Evolutionary conservation across 1,284 basidiomycete genomes (phyloP).

Genomic region (Pascua sp.): DNA sequence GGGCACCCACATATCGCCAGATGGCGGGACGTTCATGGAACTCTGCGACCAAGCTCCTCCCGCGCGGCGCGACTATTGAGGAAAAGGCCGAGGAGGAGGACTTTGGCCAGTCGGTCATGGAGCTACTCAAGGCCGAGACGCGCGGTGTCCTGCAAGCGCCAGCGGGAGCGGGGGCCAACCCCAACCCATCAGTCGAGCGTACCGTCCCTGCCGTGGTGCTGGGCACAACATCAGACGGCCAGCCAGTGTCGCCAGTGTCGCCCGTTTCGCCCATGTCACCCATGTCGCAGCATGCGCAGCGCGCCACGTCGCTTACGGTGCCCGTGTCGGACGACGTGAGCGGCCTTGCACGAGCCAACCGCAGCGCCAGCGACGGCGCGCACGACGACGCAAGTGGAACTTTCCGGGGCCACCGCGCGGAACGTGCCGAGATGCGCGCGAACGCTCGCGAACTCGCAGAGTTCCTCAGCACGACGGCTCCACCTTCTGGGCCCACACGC

Average conservation of each 20-base stretch:
- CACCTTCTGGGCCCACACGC: slow-evolving; percentile 4
- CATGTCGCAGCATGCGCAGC: background rate
- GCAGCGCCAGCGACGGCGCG: slow-evolving; percentile 11
- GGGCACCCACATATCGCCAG: background rate
- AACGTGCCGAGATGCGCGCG: background rate
- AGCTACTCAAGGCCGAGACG: slow-evolving; percentile 7
- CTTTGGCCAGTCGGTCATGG: slow-evolving; percentile 4
- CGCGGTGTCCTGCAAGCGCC: background rate
- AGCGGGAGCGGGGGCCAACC: too few species aligned
- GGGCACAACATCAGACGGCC: slow-evolving; percentile 19
- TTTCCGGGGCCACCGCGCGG: slow-evolving; percentile 6
- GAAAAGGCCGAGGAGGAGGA: slow-evolving; percentile 37
- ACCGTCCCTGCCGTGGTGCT: slow-evolving; percentile 41
- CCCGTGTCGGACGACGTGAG: background rate
- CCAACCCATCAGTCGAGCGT: slow-evolving; percentile 9
- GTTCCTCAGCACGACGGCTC: slow-evolving; percentile 36
- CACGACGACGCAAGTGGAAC: background rate
- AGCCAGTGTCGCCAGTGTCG: slow-evolving; percentile 11
- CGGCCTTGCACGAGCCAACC: slow-evolving; percentile 1
- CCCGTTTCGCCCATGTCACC: background rate
- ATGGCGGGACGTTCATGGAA: background rate
- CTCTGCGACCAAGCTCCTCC: slow-evolving; percentile 11
- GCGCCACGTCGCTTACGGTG: background rate
- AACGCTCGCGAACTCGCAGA: slow-evolving; percentile 41
- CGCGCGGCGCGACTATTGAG: slow-evolving; percentile 33